Conservation (phyloP, 1,139 yeast species). For the Ashbya aceris region DNA sequence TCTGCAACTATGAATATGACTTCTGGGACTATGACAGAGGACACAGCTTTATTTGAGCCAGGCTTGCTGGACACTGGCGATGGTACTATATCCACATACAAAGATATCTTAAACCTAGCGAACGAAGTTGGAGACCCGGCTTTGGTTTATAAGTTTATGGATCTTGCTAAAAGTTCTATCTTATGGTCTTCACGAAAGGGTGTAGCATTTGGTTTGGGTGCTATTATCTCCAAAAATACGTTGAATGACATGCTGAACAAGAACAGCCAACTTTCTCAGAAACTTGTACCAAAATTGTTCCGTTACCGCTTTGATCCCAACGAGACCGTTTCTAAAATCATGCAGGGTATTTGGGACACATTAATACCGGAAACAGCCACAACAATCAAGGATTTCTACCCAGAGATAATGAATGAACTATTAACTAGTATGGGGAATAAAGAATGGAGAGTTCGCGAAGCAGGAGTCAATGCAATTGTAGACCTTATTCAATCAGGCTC, state of each 20-base stretch:
- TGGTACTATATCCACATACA: constrained; percentile 82
- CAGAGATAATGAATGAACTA: constrained; percentile 54
- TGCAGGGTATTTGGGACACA: constrained; percentile 84
- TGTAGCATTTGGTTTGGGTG: constrained; percentile 86
- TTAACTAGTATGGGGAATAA: constrained; percentile 63
- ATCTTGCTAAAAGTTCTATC: constrained; percentile 78
- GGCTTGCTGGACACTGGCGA: constrained; percentile 74
- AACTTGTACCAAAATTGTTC: constrained; percentile 71
- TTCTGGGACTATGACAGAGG: constrained; percentile 66
- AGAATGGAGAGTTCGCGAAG: constrained; percentile 94
- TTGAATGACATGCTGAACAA: constrained; percentile 52
- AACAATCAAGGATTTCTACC: constrained; percentile 46
- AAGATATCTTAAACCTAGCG: constrained; percentile 75
- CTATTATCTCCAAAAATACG: constrained; percentile 70
- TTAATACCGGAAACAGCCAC: constrained; percentile 54
- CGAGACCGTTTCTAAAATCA: constrained; percentile 61
- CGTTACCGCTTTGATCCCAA: constrained; percentile 84
- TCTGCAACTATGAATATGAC: constrained; percentile 41
- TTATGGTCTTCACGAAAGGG: constrained; percentile 92
- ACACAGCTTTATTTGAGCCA: constrained; percentile 78
- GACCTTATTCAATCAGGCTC: constrained; percentile 61
- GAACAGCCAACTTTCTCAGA: constrained; percentile 45
- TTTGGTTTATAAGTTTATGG: constrained; percentile 88
- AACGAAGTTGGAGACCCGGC: constrained; percentile 95
- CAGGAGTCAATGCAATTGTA: constrained; percentile 65